Base-by-base conservation (phyloP, 108 stramenopile species). In the Cyclostephanos tholiformis region DNA sequence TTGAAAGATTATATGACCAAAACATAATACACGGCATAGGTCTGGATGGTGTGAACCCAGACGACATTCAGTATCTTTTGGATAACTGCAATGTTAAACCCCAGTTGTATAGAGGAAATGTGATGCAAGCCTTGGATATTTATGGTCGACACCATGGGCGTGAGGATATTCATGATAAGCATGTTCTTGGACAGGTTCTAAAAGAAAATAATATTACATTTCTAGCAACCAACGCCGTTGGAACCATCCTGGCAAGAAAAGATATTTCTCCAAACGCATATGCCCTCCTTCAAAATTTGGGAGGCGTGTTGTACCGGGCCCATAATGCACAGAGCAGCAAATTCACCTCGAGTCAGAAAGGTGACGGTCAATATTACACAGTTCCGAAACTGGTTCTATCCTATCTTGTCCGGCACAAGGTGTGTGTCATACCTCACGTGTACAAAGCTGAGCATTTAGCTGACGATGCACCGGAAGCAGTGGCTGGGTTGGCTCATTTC, bases 361-460 rank as follows among this genome's bases (percentile, higher is more conserved):
- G 66, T 2, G 58, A 57, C 0, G 66, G 65, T 53, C 71, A 79
- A 26, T 79, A 79, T 50, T 79, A 68, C 67, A 71, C 78, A 46
- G 78, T 79, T 32, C 65, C 71, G n/a, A 58, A 71, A 46, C 67
- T 79, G 56, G 65, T 66, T 41, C 78, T 79, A 7, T 48, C 78
- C 16, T 79, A 72, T 35, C 78, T 79, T 43, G 61, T 79, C 35
- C 65, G 70, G 17, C 71, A 72, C 35, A 63, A 63, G 41, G 61
- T 79, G 20, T 56, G 71, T 7, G 78, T 65, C 12, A 49, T 79
- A 25, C 78, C 78, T 16, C 78, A 72, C 14, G 78, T 67, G 23
- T 79, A 53, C 66, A 72, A 79, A 72, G 69, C 78, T 27, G 66
- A 79, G 52, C 78, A 79, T 35, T 72, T 79, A 23, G 78, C 70